Evolutionary conservation across 1,284 basidiomycete genomes (phyloP), one percentile per base, ranked within the genome.

Genomic region (Tilletia setariae): DNA sequence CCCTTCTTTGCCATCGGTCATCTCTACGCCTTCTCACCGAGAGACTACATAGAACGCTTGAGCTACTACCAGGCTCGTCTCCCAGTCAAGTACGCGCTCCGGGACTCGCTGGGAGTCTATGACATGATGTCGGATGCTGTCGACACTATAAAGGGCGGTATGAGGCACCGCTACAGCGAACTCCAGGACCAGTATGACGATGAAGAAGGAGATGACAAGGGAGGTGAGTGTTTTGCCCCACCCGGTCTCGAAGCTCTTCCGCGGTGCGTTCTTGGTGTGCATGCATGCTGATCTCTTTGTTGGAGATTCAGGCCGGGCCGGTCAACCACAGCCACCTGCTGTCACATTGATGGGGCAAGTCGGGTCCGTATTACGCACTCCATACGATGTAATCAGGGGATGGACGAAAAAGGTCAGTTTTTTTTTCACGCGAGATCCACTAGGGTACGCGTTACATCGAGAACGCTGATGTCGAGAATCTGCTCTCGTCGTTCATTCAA

Each of bases 1-100:
- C 94, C 95, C 0, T 84, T 98, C 69, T 99, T 99, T 80, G 94
- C 96, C 0, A 86, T 97, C 62, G 91, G 92, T 1, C 96, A 98
- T 83, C 88, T 90, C 83, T 94, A 89, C 76, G 93, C 93, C 32
- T 95, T 94, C 82, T 77, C 76, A 11, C 74, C 76, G 44, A 71
- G 70, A 25, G 79, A 82, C 66, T 82, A 79, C 66, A 68, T 78
- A 53, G 74, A 81, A 30, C 70, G 69, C 0, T 76, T 72, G 16
- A 69, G 73, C 1, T 70, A 72, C 44, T 74, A 75, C 49, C 74
- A 73, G 0, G 78, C 78, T 15, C 67, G 80, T 1, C 67, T 82
- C 21, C 80, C 80, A 1, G 76, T 78, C 46, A 68, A 73, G 61
- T 81, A 93, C 80, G 95, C 96, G 0, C 86, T 94, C 72, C 87